phyloP scores from a whole-genome alignment of 768 basidiomycete species.

The Trametes villosa region DNA sequence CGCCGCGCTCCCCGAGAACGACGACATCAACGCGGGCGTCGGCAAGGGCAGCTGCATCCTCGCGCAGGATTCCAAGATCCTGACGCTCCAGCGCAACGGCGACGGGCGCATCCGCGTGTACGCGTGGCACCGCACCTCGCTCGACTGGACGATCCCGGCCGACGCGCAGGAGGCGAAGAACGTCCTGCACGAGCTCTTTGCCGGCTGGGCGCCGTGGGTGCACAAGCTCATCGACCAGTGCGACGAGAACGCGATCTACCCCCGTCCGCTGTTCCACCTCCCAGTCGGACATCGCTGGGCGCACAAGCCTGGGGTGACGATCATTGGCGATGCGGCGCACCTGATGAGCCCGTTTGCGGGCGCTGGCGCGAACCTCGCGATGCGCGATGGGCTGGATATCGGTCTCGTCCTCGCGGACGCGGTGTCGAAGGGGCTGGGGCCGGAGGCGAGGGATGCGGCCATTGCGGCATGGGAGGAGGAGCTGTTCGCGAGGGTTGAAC shows the following conservation, averaged over 20 bases:
- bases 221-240: slow-evolving; percentile 10
- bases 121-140: slow-evolving; percentile 17
- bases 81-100: slow-evolving; percentile 41
- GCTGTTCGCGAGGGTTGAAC: neutral
- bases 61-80: slow-evolving; percentile 28
- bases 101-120: slow-evolving; percentile 26
- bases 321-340: slow-evolving; percentile 40
- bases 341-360: slow-evolving; percentile 41
- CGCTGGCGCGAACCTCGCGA: slow-evolving; percentile 43
- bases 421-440: neutral
- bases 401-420: slow-evolving; percentile 15
- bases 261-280: slow-evolving; percentile 23
- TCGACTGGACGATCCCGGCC: slow-evolving; percentile 12
- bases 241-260: slow-evolving; percentile 14
- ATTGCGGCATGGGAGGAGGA: slow-evolving; percentile 8
- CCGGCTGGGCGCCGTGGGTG: slow-evolving; percentile 20
- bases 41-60: slow-evolving; percentile 37
- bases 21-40: slow-evolving; percentile 22
- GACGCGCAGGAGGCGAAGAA: slow-evolving; percentile 15
- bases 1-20: neutral
- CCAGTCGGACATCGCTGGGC: slow-evolving; percentile 21
- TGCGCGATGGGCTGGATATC: slow-evolving; percentile 33
- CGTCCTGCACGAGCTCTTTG: slow-evolving; percentile 1
- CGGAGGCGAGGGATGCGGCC: slow-evolving; percentile 6
- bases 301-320: slow-evolving; percentile 10